Evolutionary conservation across 805 yeast genomes (phyloP), one percentile per base, ranked within the genome.

Genomic region (Starmerella gropengiesseri): DNA sequence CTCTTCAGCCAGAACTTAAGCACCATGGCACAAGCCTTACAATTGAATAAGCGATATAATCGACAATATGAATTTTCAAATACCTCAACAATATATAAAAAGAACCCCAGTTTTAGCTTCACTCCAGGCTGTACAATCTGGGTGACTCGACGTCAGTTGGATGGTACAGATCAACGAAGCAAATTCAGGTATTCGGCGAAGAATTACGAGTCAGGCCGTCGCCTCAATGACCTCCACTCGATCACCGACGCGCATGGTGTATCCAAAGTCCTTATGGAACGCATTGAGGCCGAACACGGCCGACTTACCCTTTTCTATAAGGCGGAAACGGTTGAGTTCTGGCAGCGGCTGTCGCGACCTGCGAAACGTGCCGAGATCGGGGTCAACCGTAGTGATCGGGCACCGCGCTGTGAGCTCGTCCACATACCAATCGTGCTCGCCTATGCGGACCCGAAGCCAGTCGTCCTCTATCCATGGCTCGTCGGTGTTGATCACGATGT

Each of bases 381-480:
- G 34, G 28, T 57, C 49, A 25, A 60, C 54, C 2, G 56, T 55
- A 7, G 63, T 54, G 12, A 57, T 52, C 5, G 51, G 52, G 46
- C 63, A 59, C 11, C 63, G 51, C 7, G 48, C 50, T 40, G 55
- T 50, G 14, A 49, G 49, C 23, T 51, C 46, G 16, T 58, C 46
- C 3, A 58, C 52, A 26, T 42, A 40, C 56, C 55, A 56, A 13
- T 31, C 39, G 41, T 55, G 49, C 12, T 31, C 45, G 13, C 48
- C 52, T 14, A 57, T 41, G n/a, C 33, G 19, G 22, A 58, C 31
- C 11, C 31, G 25, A 7, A 46, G 45, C 60, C 60, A 60, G 27
- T 50, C 55, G 37, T 59, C 61, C 35, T 57, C 62, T 17, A 49
- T 58, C 51, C 50, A 59, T 6, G 63, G 53, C 38, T 50, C 51